Percentiles rank a stretch among this genome's conserved stretches.
phyloP scores from a whole-genome alignment of 129 eudicot species.

The Tanacetum coccineum region DNA sequence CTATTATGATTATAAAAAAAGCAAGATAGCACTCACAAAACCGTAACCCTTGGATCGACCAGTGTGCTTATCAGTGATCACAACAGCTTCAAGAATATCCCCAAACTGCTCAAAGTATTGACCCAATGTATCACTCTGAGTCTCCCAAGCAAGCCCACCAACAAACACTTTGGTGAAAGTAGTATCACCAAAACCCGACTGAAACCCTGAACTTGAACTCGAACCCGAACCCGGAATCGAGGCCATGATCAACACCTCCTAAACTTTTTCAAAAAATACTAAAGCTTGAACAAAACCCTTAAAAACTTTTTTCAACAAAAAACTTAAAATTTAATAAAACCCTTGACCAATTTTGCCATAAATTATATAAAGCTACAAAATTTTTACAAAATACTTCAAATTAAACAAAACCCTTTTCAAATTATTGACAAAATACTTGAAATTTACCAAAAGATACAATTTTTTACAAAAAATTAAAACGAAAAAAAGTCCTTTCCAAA shows the following conservation, averaged over 20 bases:
- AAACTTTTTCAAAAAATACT: neutral
- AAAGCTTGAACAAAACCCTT: no score
- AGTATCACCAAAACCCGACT: conserved; percentile 87
- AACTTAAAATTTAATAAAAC: no score
- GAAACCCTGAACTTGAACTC: conserved; percentile 72
- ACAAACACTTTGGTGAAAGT: conserved; percentile 89
- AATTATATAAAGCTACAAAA: no score
- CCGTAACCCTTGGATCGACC: conserved; percentile 99
- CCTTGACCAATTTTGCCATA: no score
- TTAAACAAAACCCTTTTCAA: no score
- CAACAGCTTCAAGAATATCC: conserved; percentile 97
- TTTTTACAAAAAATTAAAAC: no score
- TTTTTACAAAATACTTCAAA: no score
- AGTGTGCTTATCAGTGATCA: conserved; percentile 87
- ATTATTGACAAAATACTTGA: no score
- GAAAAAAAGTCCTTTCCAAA: no score
- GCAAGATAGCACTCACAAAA: conserved; percentile 59
- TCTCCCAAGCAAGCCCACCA: conserved; percentile 99
- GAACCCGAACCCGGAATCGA: conserved; percentile 54
- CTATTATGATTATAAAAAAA: neutral
- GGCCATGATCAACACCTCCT: conserved; percentile 35
- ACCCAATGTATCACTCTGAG: conserved; percentile 79
- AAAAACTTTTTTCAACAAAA: neutral
- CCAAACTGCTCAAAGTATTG: conserved; percentile 92
- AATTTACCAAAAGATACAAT: no score